These are phyloP conservation scores for Ehretia macrophylla DNA, from an alignment of 257 asterid genomes.

Conservation along the genomic window DNA sequence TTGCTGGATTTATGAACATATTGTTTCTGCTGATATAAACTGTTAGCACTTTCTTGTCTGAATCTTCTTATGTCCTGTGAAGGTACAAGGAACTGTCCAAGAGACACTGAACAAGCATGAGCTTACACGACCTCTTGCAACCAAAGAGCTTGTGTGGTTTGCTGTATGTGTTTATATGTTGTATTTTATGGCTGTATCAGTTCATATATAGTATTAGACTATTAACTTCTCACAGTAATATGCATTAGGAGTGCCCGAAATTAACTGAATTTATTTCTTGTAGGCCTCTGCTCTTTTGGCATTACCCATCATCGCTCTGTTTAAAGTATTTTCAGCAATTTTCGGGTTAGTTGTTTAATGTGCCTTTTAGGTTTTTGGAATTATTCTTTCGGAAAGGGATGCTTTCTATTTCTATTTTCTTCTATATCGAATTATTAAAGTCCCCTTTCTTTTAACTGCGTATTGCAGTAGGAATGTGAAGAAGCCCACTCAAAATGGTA, in stretches of 20 bases:
- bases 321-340: constrained; percentile 38
- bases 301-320: constrained; percentile 49
- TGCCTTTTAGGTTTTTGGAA: background rate
- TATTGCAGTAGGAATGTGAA: constrained; percentile 43
- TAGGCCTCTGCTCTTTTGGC: constrained; percentile 83
- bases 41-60: background rate
- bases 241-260: constrained; percentile 4
- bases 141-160: constrained; percentile 83
- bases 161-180: constrained; percentile 45
- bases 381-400: background rate
- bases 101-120: constrained; percentile 69
- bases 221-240: background rate
- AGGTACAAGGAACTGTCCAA: constrained; percentile 68
- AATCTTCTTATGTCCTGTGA: constrained; percentile 19
- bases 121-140: constrained; percentile 66
- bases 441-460: background rate
- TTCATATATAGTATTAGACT: background rate
- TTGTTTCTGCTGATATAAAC: constrained; percentile 6
- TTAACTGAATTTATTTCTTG: constrained; percentile 13
- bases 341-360: constrained; percentile 45
- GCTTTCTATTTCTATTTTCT: background rate
- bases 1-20: constrained; percentile 5
- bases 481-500: constrained; percentile 29
- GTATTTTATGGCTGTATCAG: constrained; percentile 9
- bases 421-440: background rate